Evolutionary conservation across 306 rosid genomes (phyloP).

Genomic region (Gastrolobium bilobum): DNA sequence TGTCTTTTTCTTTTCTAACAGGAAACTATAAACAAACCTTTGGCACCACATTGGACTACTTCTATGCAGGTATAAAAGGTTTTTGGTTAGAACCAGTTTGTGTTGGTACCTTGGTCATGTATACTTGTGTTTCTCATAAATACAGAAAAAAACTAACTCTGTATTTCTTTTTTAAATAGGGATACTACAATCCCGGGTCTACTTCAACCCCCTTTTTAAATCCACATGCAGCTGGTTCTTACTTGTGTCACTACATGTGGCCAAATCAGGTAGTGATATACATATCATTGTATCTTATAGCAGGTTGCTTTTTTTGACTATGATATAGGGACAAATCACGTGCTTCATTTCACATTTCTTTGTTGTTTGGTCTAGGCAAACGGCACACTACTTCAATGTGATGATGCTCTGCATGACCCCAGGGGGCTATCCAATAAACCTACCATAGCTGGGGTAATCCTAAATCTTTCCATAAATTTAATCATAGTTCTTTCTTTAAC

Average conservation of each 20-base stretch:
- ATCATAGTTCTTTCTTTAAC: not conserved
- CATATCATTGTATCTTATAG: conserved; percentile 18
- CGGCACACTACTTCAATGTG: conserved; percentile 30
- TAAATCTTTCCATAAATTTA: conserved; percentile 9
- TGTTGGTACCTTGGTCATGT: conserved; percentile 20
- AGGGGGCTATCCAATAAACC: conserved; percentile 35
- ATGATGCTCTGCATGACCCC: conserved; percentile 42
- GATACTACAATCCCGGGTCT: conserved; percentile 37
- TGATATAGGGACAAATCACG: conserved; percentile 30
- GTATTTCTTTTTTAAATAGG: conserved; percentile 45
- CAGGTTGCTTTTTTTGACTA: conserved; percentile 39
- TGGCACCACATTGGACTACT: conserved; percentile 45
- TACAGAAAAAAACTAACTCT: conserved; percentile 29
- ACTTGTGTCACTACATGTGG: conserved; percentile 40
- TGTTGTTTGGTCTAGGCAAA: conserved; percentile 44
- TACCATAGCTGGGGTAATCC: conserved; percentile 45
- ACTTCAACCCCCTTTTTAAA: conserved; percentile 36
- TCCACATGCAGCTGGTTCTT: conserved; percentile 45
- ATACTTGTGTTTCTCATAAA: conserved; percentile 6
- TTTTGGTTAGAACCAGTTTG: conserved; percentile 25
- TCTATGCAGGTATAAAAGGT: conserved; percentile 50
- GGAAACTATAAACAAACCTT: conserved; percentile 42
- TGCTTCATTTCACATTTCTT: conserved; percentile 32
- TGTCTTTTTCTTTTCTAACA: not conserved
- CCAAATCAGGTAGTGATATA: conserved; percentile 55